These are phyloP conservation scores for Cyclocybe cylindracea DNA, from an alignment of 768 basidiomycete species.

Conservation along the genomic window DNA sequence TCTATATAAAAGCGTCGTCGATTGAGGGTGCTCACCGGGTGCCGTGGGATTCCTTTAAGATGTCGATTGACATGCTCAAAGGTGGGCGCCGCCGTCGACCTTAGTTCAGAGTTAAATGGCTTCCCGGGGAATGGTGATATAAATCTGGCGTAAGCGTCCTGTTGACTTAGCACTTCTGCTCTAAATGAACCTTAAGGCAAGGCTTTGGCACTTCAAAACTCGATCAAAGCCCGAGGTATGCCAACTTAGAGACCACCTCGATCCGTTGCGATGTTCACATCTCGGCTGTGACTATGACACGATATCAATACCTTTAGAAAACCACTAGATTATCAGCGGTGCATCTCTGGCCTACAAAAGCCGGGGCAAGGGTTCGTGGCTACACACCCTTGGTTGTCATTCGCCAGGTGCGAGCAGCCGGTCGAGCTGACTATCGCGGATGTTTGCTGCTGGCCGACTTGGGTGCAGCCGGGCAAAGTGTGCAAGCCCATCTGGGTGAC, in stretches of 20 bases:
- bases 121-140: conserved; percentile 49
- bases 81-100: too few species aligned
- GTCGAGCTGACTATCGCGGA: conserved; percentile 56
- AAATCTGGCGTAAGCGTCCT: background rate
- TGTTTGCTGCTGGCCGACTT: conserved; percentile 47
- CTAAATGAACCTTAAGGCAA: too few species aligned
- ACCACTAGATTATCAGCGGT: conserved; percentile 69
- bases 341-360: conserved; percentile 68
- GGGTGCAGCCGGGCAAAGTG: conserved; percentile 60
- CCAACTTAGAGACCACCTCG: too few species aligned
- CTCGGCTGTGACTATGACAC: too few species aligned
- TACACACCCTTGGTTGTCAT: conserved; percentile 66
- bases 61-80: too few species aligned
- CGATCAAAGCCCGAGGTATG: too few species aligned
- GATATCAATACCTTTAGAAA: conserved; percentile 27
- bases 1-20: too few species aligned
- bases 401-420: conserved; percentile 56
- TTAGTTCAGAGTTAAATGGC: conserved; percentile 1
- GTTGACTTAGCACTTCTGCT: conserved; percentile 8
- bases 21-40: too few species aligned
- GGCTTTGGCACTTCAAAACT: too few species aligned
- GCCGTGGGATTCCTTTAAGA: too few species aligned
- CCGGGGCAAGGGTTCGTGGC: conserved; percentile 51
- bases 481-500: conserved; percentile 80
- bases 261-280: too few species aligned